These are phyloP conservation scores for Arthrobotrys entomopaga DNA, from an alignment of 2,329 filamentous ascomycete species.

Conservation along the genomic window DNA sequence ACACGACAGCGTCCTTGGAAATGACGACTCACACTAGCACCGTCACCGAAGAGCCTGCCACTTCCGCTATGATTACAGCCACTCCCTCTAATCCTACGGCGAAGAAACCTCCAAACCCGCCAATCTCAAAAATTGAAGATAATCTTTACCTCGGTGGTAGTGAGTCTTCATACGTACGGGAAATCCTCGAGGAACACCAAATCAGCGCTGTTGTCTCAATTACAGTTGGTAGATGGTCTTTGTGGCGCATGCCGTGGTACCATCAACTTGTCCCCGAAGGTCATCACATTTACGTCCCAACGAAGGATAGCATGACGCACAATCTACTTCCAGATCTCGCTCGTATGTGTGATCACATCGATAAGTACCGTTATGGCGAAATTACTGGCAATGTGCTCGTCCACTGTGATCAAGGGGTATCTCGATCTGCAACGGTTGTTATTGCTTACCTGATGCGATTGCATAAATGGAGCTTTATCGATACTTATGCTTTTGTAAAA, in stretches of 20 bases:
- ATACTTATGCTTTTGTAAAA: conserved; percentile 58
- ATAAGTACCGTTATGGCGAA: not conserved
- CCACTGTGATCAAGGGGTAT: conserved; percentile 59
- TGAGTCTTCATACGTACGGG: not conserved
- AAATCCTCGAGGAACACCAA: conserved; percentile 8
- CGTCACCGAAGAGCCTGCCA: no score
- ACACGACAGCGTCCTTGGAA: no score
- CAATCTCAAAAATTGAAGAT: conserved; percentile 13
- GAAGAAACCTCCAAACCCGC: conserved; percentile 7
- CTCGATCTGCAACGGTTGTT: conserved; percentile 59
- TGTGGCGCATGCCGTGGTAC: not conserved
- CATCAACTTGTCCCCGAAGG: conserved; percentile 3
- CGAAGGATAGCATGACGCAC: conserved; percentile 5
- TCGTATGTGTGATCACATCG: conserved; percentile 63
- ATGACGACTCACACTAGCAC: no score
- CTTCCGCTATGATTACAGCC: no score
- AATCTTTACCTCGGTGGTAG: conserved; percentile 8
- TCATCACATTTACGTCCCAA: conserved; percentile 1
- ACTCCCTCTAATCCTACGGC: no score
- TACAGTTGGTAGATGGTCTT: not conserved
- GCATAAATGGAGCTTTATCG: conserved; percentile 49
- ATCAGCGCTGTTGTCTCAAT: conserved; percentile 14
- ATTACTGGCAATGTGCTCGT: conserved; percentile 54
- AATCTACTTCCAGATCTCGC: conserved; percentile 37
- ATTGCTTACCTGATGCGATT: conserved; percentile 60